These are phyloP conservation scores for Hydrangea macrophylla DNA, from an alignment of 148 eudicot species.

Conservation along the genomic window DNA sequence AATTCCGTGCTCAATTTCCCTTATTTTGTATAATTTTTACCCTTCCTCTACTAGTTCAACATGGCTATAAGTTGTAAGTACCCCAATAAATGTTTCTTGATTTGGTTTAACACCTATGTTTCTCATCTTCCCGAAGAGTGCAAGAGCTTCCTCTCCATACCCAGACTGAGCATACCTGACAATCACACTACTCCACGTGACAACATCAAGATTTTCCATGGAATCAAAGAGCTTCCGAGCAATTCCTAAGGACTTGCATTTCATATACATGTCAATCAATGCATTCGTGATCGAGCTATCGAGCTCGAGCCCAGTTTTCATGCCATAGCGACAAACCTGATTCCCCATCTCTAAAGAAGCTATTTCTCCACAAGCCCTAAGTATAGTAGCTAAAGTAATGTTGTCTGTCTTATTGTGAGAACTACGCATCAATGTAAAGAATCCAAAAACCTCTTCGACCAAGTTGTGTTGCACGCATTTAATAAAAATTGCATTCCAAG, in stretches of 20 bases:
- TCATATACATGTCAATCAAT: constrained; percentile 39
- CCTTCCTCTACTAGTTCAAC: constrained; percentile 43
- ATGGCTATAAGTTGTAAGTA: constrained; percentile 42
- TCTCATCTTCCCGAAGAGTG: constrained; percentile 31
- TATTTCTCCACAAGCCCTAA: constrained; percentile 34
- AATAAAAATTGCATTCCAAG: constrained; percentile 42
- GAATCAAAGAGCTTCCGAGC: constrained; percentile 31
- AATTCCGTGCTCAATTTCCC: constrained; percentile 31
- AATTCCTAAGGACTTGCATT: constrained; percentile 31
- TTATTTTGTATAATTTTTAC: constrained; percentile 22
- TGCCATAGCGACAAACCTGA: constrained; percentile 27
- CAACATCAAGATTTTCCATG: constrained; percentile 33
- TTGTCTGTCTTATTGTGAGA: constrained; percentile 27
- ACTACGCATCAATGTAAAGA: constrained; percentile 32
- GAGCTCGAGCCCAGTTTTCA: constrained; percentile 25
- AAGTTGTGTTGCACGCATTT: constrained; percentile 28
- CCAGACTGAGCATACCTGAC: constrained; percentile 45
- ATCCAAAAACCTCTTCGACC: constrained; percentile 23
- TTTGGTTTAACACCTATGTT: constrained; percentile 27
- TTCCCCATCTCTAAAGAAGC: constrained; percentile 40
- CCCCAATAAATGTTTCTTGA: constrained; percentile 37
- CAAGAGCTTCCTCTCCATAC: constrained; percentile 38
- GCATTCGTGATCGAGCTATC: constrained; percentile 30
- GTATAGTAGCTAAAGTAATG: constrained; percentile 21
- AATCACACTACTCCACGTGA: constrained; percentile 42